phyloP scores from a whole-genome alignment of 2,329 filamentous ascomycete genomes.

The Nigrograna mackinnonii region DNA sequence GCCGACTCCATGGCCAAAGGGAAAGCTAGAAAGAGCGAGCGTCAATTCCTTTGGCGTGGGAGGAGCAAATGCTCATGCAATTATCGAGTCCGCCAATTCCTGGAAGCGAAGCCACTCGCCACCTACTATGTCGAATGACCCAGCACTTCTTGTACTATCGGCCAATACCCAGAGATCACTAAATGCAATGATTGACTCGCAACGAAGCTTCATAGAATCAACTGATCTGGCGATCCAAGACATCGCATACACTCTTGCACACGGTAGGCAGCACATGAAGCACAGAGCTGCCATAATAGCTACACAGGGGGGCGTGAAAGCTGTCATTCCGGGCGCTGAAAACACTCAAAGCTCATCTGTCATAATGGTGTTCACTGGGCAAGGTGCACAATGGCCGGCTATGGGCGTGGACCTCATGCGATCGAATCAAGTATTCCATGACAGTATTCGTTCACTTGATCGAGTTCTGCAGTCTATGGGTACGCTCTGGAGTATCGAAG shows the following conservation, averaged over 20 bases:
- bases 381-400: constrained; percentile 47
- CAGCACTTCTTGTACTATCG: constrained; percentile 2
- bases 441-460: constrained; percentile 2
- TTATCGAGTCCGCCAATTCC: constrained; percentile 7
- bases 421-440: not conserved
- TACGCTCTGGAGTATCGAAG: constrained; percentile 1
- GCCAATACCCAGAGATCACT: not conserved
- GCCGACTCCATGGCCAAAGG: constrained; percentile 6
- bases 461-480: not conserved
- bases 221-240: not conserved
- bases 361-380: constrained; percentile 44
- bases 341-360: not conserved
- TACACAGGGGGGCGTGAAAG: not conserved
- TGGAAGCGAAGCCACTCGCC: not conserved
- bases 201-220: not conserved
- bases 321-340: not conserved
- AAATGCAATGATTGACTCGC: not conserved
- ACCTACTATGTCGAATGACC: not conserved
- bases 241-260: constrained; percentile 8
- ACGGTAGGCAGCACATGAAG: constrained; percentile 3
- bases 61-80: constrained; percentile 12
- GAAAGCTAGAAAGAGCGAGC: constrained; percentile 29
- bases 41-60: constrained; percentile 48
- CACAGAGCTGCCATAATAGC: constrained; percentile 3
- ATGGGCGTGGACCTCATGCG: constrained; percentile 43